phyloP scores from a whole-genome alignment of 805 yeast genomes.

The Starmerella kuoi region DNA sequence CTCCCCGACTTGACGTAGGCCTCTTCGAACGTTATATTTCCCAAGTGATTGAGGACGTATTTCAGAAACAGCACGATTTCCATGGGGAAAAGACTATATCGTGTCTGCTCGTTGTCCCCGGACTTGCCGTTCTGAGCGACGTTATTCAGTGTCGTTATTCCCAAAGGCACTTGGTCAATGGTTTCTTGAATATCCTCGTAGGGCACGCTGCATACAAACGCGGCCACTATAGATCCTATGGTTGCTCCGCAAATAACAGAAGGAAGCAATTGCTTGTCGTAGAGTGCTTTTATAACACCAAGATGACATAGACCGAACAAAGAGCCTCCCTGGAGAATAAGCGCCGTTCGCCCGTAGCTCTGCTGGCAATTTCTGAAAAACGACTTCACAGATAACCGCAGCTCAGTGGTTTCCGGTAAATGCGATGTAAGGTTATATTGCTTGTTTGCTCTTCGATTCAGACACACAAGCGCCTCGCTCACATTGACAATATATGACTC shows the following conservation, averaged over 20 bases:
- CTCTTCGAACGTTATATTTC: constrained; percentile 84
- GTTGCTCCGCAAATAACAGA: constrained; percentile 83
- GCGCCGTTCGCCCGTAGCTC: constrained; percentile 80
- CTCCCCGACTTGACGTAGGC: constrained; percentile 70
- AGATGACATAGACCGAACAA: constrained; percentile 86
- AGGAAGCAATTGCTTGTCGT: constrained; percentile 64
- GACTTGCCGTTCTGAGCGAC: background rate
- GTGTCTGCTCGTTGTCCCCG: constrained; percentile 26
- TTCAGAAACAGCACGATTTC: constrained; percentile 70
- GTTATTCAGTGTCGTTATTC: constrained; percentile 6
- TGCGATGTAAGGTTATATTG: background rate
- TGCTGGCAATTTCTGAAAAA: constrained; percentile 79
- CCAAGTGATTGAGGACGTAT: constrained; percentile 63
- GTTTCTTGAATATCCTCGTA: constrained; percentile 48
- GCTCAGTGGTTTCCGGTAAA: constrained; percentile 10
- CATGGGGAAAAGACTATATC: constrained; percentile 72
- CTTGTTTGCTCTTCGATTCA: constrained; percentile 33
- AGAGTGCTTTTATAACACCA: constrained; percentile 81
- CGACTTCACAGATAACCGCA: constrained; percentile 33
- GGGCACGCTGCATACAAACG: constrained; percentile 62
- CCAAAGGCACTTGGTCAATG: constrained; percentile 26
- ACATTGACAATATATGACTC: constrained; percentile 80
- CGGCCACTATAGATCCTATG: constrained; percentile 86
- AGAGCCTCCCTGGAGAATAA: constrained; percentile 89
- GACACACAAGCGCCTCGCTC: constrained; percentile 48